These are phyloP conservation scores for Turritis glabra DNA, from an alignment of 345 rosid species.

Conservation along the genomic window DNA sequence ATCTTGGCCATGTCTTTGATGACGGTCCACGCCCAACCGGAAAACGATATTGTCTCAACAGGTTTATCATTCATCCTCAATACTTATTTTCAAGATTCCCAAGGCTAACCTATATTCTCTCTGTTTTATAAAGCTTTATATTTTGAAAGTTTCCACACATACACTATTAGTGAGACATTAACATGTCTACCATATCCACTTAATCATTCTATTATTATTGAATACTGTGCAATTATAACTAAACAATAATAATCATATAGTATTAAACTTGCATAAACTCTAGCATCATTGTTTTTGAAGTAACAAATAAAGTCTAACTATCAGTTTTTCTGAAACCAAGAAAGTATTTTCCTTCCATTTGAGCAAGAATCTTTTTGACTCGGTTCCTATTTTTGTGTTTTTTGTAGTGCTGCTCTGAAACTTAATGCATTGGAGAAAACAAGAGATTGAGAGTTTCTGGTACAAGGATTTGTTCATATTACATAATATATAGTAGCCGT, in stretches of 20 bases:
- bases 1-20: constrained; percentile 86
- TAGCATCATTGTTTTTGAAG: not conserved
- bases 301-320: not conserved
- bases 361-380: not conserved
- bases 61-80: constrained; percentile 36
- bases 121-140: not conserved
- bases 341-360: not conserved
- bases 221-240: no score
- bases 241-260: not conserved
- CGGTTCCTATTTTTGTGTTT: not conserved
- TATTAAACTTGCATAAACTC: not conserved
- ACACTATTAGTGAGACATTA: not conserved
- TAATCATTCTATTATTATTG: not conserved
- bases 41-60: constrained; percentile 83
- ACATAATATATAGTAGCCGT: not conserved
- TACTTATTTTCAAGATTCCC: not conserved
- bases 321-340: not conserved
- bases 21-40: constrained; percentile 92
- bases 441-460: constrained; percentile 29
- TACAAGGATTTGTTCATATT: constrained; percentile 25
- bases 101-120: not conserved
- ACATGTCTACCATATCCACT: not conserved
- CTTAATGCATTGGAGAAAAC: constrained; percentile 31
- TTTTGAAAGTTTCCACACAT: not conserved
- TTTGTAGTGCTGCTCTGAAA: constrained; percentile 47